These are phyloP conservation scores for Syzygium syzygioides DNA, from an alignment of 441 rosid species.

Conservation along the genomic window DNA sequence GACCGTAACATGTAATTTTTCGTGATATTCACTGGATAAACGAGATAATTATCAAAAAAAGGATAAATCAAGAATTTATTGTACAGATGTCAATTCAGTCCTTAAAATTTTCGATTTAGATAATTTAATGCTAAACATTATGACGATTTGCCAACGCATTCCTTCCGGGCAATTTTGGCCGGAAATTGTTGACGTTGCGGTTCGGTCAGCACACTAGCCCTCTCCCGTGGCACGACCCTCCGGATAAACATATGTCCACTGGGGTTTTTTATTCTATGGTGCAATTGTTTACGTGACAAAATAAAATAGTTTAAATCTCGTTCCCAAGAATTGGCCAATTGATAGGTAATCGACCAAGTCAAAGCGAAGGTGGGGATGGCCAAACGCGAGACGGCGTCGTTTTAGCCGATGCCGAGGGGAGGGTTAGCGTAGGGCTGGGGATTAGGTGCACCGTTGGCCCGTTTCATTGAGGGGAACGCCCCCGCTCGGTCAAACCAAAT, in stretches of 20 bases:
- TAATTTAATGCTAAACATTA: accelerated
- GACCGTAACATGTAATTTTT: background rate
- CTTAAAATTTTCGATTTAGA: no score
- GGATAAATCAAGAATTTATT: background rate
- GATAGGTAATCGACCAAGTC: background rate
- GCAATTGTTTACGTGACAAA: background rate
- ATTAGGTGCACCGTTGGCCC: background rate
- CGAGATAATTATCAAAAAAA: background rate
- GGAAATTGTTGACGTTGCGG: accelerated
- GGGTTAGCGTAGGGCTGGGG: accelerated
- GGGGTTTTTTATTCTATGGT: background rate
- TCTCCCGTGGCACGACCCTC: background rate
- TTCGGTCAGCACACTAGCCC: accelerated
- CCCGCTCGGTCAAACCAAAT: background rate
- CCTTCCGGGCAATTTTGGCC: accelerated
- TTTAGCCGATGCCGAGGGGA: background rate
- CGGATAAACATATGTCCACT: accelerated
- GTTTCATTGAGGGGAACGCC: background rate
- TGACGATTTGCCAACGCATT: accelerated
- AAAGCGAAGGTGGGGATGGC: background rate
- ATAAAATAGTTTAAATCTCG: background rate
- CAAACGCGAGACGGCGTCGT: background rate
- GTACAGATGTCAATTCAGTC: accelerated
- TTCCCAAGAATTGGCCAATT: background rate
- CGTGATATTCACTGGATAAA: background rate